A percentile compares a stretch with the other conserved stretches of the same genome.
phyloP scores from a whole-genome alignment of 2,329 filamentous ascomycete genomes.

The Diaporthe ilicicola region DNA sequence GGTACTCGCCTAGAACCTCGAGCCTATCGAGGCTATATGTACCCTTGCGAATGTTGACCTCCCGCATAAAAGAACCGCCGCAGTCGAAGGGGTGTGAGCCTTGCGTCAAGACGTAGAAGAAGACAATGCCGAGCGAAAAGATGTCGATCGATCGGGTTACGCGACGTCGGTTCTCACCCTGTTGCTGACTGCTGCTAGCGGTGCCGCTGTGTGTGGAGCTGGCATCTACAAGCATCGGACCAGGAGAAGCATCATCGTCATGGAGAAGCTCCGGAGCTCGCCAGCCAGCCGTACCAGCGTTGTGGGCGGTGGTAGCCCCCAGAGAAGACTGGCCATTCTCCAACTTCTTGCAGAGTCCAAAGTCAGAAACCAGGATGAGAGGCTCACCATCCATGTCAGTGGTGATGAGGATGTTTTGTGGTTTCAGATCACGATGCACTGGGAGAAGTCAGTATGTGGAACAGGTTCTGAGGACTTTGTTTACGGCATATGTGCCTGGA shows the following conservation, averaged over 20 bases:
- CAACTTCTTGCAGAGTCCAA: conserved; percentile 96
- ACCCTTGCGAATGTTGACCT: conserved; percentile 96
- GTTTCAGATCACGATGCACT: conserved; percentile 93
- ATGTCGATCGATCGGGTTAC: conserved; percentile 97
- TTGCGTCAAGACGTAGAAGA: conserved; percentile 96
- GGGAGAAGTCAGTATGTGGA: neutral
- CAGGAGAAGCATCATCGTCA: conserved; percentile 71
- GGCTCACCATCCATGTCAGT: conserved; percentile 72
- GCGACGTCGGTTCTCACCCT: conserved; percentile 59
- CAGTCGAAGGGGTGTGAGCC: conserved; percentile 94
- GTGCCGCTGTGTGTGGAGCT: conserved; percentile 69
- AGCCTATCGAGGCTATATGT: conserved; percentile 77
- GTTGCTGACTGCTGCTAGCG: conserved; percentile 59
- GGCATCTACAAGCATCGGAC: conserved; percentile 54
- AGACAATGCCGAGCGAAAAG: conserved; percentile 96
- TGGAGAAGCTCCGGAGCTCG: conserved; percentile 92
- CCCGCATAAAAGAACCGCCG: conserved; percentile 92
- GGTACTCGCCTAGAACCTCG: conserved; percentile 81
- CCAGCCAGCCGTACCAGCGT: conserved; percentile 94
- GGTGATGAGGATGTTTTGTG: conserved; percentile 93
- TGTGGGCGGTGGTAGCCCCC: conserved; percentile 91
- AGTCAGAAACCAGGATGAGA: conserved; percentile 95
- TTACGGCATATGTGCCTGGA: neutral
- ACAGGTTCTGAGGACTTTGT: accelerated
- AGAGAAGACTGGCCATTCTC: conserved; percentile 95